Conservation (phyloP, 306 rosid genomes). For the Argentina anserina region DNA sequence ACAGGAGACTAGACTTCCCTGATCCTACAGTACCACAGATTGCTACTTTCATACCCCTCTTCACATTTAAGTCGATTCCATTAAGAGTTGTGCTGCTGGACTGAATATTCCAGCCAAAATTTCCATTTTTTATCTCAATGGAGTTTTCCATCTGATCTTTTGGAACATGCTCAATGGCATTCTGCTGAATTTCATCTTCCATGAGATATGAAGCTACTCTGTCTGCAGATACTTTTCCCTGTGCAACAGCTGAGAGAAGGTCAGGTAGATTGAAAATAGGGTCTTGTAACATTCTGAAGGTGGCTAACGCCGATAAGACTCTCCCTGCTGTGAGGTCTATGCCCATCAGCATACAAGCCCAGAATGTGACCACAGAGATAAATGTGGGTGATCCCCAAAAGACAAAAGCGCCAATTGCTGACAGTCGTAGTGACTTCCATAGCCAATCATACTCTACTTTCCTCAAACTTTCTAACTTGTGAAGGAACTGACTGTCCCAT, state of each 20-base stretch:
- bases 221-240: constrained; percentile 85
- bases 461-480: constrained; percentile 57
- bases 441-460: constrained; percentile 62
- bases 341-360: constrained; percentile 69
- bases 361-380: constrained; percentile 76
- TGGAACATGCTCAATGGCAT: constrained; percentile 55
- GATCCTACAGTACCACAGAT: constrained; percentile 94
- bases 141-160: constrained; percentile 55
- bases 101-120: constrained; percentile 79
- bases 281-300: constrained; percentile 86
- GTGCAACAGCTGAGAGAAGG: constrained; percentile 76
- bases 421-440: constrained; percentile 57
- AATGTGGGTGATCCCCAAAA: constrained; percentile 94
- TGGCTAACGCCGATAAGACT: constrained; percentile 85
- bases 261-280: constrained; percentile 89
- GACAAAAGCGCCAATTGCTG: constrained; percentile 53
- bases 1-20: constrained; percentile 82
- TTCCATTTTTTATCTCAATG: constrained; percentile 61
- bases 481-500: constrained; percentile 75
- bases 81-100: constrained; percentile 56
- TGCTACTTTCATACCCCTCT: constrained; percentile 93
- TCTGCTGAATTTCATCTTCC: constrained; percentile 76
- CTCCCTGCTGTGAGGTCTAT: constrained; percentile 86
- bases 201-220: constrained; percentile 67
- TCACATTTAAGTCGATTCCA: constrained; percentile 59